phyloP scores from a whole-genome alignment of 148 eudicot species.

The Nyssa sinensis region DNA sequence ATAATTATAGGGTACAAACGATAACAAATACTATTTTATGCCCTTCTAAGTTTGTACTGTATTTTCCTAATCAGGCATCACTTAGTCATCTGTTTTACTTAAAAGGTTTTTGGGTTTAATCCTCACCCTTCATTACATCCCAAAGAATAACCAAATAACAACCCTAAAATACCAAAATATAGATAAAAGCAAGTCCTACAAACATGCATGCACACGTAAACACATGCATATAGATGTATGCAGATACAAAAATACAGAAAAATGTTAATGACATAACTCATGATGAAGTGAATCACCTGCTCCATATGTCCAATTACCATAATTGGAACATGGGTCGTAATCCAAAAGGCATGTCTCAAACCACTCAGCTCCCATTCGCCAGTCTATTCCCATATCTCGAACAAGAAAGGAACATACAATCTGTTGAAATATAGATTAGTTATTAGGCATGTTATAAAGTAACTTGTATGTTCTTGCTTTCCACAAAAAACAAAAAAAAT shows the following conservation, averaged over 20 bases:
- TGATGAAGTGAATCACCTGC: slow-evolving; percentile 55
- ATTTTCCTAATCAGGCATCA: too few species aligned
- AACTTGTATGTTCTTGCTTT: not conserved
- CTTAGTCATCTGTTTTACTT: too few species aligned
- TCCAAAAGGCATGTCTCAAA: slow-evolving; percentile 91
- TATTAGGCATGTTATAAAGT: not conserved
- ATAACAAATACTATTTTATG: too few species aligned
- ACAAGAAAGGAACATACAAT: slow-evolving; percentile 97
- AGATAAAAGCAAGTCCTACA: not conserved
- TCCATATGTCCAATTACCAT: slow-evolving; percentile 98
- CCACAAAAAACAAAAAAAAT: too few species aligned
- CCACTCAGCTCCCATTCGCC: slow-evolving; percentile 99
- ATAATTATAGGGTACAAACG: too few species aligned
- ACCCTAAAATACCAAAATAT: not conserved
- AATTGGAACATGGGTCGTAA: slow-evolving; percentile 96
- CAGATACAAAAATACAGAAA: not conserved
- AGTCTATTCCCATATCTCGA: slow-evolving; percentile 93
- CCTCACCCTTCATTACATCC: not conserved
- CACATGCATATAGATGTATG: not conserved
- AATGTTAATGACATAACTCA: not conserved
- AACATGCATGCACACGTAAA: not conserved
- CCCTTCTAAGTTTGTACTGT: too few species aligned
- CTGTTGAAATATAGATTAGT: slow-evolving; percentile 25
- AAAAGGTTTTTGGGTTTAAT: not conserved
- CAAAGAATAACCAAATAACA: too few species aligned